These are phyloP conservation scores for Incumbomyces lentus DNA, from an alignment of 2,329 filamentous ascomycete species.

Conservation along the genomic window DNA sequence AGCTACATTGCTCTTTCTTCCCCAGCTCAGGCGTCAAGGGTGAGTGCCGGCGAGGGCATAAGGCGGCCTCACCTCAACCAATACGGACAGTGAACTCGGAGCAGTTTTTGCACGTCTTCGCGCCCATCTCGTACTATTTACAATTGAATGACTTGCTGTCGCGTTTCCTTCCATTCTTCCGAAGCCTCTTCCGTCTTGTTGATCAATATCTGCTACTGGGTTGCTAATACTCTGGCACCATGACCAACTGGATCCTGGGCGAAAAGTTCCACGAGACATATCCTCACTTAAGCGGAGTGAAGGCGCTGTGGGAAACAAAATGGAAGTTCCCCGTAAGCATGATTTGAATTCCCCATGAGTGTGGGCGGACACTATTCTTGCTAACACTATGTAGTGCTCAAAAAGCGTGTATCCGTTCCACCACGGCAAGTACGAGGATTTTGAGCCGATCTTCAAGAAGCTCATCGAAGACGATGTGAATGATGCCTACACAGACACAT, in stretches of 20 bases:
- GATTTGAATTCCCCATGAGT: neutral
- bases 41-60: too few species aligned
- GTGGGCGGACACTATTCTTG: too few species aligned
- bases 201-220: neutral
- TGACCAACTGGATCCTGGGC: slow-evolving; percentile 18
- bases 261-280: slow-evolving; percentile 18
- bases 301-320: slow-evolving; percentile 62
- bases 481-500: slow-evolving; percentile 55
- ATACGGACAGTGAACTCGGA: too few species aligned
- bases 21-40: too few species aligned
- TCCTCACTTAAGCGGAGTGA: slow-evolving; percentile 31
- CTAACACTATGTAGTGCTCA: slow-evolving; percentile 28
- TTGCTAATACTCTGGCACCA: slow-evolving; percentile 4
- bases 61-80: too few species aligned
- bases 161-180: neutral
- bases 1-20: too few species aligned
- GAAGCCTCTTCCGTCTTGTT: neutral
- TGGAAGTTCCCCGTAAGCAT: slow-evolving; percentile 50
- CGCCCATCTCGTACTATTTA: too few species aligned
- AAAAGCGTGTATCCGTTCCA: slow-evolving; percentile 65
- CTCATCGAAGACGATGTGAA: slow-evolving; percentile 52
- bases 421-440: slow-evolving; percentile 58
- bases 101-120: too few species aligned
- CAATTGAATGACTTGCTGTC: too few species aligned
- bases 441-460: slow-evolving; percentile 55